A percentile compares a stretch with the other conserved stretches of the same genome.
phyloP scores from a whole-genome alignment of 1,284 basidiomycete species.

The Porogramme epimiltina region DNA sequence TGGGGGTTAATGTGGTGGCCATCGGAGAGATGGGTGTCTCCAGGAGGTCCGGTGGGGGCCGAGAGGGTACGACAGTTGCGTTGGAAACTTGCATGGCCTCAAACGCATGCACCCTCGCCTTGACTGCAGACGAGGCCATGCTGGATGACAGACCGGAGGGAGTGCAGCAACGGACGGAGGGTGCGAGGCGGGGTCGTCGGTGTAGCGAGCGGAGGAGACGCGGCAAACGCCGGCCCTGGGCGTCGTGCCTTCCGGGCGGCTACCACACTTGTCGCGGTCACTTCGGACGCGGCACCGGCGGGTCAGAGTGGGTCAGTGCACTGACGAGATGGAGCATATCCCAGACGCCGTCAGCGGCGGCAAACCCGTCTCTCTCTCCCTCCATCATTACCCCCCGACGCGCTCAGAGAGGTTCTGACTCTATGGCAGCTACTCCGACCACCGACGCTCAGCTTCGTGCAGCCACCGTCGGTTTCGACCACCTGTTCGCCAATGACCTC shows the following conservation, averaged over 20 bases:
- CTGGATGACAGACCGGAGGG: background rate
- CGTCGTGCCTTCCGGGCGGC: background rate
- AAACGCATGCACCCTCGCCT: slow-evolving; percentile 63
- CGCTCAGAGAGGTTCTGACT: background rate
- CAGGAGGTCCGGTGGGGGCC: slow-evolving; percentile 37
- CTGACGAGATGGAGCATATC: background rate
- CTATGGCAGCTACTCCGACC: slow-evolving; percentile 17
- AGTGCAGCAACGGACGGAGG: background rate
- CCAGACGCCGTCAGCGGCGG: background rate
- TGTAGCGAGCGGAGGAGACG: background rate
- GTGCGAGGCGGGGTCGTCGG: background rate
- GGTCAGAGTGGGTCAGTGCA: background rate
- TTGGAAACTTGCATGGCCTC: slow-evolving; percentile 33
- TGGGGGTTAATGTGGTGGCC: slow-evolving; percentile 29
- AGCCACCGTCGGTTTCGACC: slow-evolving; percentile 65
- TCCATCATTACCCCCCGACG: slow-evolving; percentile 1
- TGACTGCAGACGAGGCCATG: slow-evolving; percentile 53
- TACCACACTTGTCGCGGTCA: too few species aligned
- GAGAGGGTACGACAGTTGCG: slow-evolving; percentile 13
- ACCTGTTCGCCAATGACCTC: slow-evolving; percentile 69
- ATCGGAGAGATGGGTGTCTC: slow-evolving; percentile 50
- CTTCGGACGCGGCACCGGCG: too few species aligned
- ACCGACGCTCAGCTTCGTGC: slow-evolving; percentile 41
- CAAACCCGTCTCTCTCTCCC: background rate
- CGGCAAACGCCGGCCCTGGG: background rate